Evolutionary conservation across 129 eudicot genomes (phyloP), one percentile per base, ranked within the genome.

Genomic region (Tanacetum coccineum): DNA sequence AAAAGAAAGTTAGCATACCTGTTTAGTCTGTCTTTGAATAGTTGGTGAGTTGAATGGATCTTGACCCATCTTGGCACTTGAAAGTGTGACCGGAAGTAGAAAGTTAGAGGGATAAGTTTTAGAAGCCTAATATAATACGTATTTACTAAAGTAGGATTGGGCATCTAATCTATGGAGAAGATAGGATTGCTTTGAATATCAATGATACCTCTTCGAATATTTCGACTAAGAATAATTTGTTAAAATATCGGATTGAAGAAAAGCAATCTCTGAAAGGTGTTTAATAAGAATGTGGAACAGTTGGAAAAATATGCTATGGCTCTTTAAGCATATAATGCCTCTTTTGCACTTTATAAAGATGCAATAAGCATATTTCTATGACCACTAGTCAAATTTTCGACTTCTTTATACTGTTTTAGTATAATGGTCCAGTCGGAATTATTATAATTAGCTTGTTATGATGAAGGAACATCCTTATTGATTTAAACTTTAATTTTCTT

Each of bases 311-410:
- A 58, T 55, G 64, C 9, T 44, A 36, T 28, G 45, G 74, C 56
- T 44, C 53, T 54, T 69, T 69, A 13, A 44, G 65, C 65, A 44
- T 69, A 68, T 44, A 42, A 69, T 42, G 65, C 73, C 2, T 48
- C 20, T 69, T 55, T 36, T 30, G 21, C 42, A 56, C 66, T 68
- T 36, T 21, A 21, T 56, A 58, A 28, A 52, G 45, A 63, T 63
- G 40, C 63, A 21, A 36, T 9, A n/a, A 46, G 56, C 74, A 69
- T 69, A 25, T 70, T 20, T 57, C 44, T 25, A n/a, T 28, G 15
- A 17, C 20, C 53, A 59, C 36, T 42, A 15, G 28, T 48, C 59
- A 17, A 32, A 12, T 45, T 30, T 44, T 8, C 48, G n/a, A 48
- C 67, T 71, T 42, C 28, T n/a, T 36, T 32, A 36, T 36, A 36